Base-by-base conservation (phyloP, 2,329 filamentous ascomycete genomes). In the Ophiostoma australiae region DNA sequence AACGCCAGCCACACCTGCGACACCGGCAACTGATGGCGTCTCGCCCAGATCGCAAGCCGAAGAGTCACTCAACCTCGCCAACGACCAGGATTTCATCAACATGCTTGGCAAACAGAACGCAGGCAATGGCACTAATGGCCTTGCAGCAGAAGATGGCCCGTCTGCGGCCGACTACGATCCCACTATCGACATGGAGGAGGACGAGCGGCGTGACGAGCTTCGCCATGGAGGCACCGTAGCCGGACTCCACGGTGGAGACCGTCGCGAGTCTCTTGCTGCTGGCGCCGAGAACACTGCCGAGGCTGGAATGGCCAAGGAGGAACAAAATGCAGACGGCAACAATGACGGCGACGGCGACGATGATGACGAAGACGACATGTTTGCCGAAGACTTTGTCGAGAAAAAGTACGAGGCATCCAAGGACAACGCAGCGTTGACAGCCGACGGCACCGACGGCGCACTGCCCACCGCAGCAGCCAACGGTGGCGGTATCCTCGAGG, bases 111-210 rank as follows among this genome's bases (percentile, higher is more conserved):
- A 82, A 73, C 76, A 76, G 61, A 80, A 81, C 68, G 23, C 68
- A 10, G 17, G 23, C 13, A 58, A 11, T 13, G 33, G 35, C 15
- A 73, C 73, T 20, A 23, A 7, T 6, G 27, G 11, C 13, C 31
- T 31, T n/a, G 74, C 77, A 13, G 82, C 84, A 1, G 86, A 87
- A 74, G 90, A 95, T 76, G 92, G 90, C 7, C 91, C 92, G 6
- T 97, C 93, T n/a, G 94, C 94, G 66, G 93, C 93, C 72, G 92
- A 97, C 79, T 97, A 97, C 78, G 92, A 97, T 77, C 94, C 94
- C 1, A 95, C 90, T 1, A 84, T 89, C 75, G 94, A 97, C 77
- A 95, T 94, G 91, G 85, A 90, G 78, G 92, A 96, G 79, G 93
- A 97, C 75, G 88, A 89, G 76, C 84, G 88, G 72, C 88, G 90